Evolutionary conservation across 2,329 filamentous ascomycete species (phyloP).

Genomic region (Aspergillus sp.): DNA sequence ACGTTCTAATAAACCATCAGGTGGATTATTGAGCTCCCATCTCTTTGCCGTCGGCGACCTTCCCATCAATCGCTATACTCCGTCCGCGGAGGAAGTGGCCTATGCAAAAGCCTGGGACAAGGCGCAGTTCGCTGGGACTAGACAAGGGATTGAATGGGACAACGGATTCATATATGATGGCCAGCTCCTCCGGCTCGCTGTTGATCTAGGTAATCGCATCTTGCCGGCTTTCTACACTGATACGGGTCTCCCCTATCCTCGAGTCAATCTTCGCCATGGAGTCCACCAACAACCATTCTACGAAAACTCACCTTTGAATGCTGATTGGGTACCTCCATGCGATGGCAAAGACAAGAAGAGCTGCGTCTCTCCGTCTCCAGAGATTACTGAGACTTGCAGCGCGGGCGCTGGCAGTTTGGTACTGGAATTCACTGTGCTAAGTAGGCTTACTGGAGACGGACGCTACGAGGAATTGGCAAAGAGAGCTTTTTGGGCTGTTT

Average conservation of each 20-base stretch:
- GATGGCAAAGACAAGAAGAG: slow-evolving; percentile 41
- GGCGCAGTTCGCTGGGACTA: slow-evolving; percentile 24
- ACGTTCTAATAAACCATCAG: slow-evolving; percentile 40
- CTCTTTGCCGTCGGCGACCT: slow-evolving; percentile 89
- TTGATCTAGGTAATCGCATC: slow-evolving; percentile 81
- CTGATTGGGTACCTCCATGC: slow-evolving; percentile 43
- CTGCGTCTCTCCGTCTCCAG: slow-evolving; percentile 48
- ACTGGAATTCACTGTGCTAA: slow-evolving; percentile 89
- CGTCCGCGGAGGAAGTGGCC: slow-evolving; percentile 45
- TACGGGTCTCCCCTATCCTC: slow-evolving; percentile 91
- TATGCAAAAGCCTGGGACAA: slow-evolving; percentile 50
- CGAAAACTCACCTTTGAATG: slow-evolving; percentile 77
- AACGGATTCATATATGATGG: slow-evolving; percentile 84
- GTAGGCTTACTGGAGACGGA: slow-evolving; percentile 80
- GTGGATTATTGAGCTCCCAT: slow-evolving; percentile 89
- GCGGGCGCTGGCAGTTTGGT: slow-evolving; percentile 95
- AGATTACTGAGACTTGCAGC: slow-evolving; percentile 95
- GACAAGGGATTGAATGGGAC: slow-evolving; percentile 66
- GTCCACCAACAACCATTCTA: slow-evolving; percentile 76
- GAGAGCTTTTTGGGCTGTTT: slow-evolving; percentile 96
- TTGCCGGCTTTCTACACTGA: slow-evolving; percentile 90
- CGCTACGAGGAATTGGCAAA: slow-evolving; percentile 92
- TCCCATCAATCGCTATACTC: slow-evolving; percentile 78
- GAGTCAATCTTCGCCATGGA: slow-evolving; percentile 87
- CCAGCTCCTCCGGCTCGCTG: slow-evolving; percentile 84